Evolutionary conservation across 129 eudicot genomes (phyloP).

Genomic region (Escallonia herrerae): DNA sequence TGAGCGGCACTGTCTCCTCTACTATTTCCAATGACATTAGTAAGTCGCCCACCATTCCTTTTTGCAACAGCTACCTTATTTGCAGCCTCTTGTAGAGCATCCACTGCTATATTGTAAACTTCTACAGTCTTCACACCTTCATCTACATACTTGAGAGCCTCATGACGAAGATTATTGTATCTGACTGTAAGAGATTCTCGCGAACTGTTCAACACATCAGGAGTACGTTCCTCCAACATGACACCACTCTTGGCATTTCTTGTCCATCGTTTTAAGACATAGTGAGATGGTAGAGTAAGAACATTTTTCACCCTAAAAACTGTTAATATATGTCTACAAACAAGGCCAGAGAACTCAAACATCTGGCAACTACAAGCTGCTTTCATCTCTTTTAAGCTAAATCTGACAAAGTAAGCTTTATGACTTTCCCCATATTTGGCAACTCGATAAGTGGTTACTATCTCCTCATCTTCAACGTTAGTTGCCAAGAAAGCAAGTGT

Average conservation of each 20-base stretch:
- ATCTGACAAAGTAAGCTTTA: constrained; percentile 21
- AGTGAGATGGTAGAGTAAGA: constrained; percentile 27
- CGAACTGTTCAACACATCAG: constrained; percentile 9
- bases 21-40: constrained; percentile 5
- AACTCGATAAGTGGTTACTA: constrained; percentile 17
- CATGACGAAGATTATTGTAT: constrained; percentile 20
- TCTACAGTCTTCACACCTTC: constrained; percentile 26
- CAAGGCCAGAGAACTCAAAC: constrained; percentile 37
- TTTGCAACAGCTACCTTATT: constrained; percentile 17
- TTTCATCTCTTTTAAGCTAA: constrained; percentile 18
- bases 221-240: constrained; percentile 20
- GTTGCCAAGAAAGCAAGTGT: constrained; percentile 32
- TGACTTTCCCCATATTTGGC: constrained; percentile 28
- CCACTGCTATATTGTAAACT: constrained; percentile 25
- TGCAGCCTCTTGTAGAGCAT: constrained; percentile 28
- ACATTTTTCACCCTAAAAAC: constrained; percentile 35
- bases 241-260: constrained; percentile 37
- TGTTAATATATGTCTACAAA: constrained; percentile 34
- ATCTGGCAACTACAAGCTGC: constrained; percentile 35
- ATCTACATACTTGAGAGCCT: constrained; percentile 31
- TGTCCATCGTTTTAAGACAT: constrained; percentile 36
- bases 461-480: constrained; percentile 19
- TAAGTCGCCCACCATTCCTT: constrained; percentile 9
- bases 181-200: constrained; percentile 22
- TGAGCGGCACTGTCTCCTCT: background rate